Percentiles rank a stretch among this genome's conserved stretches.
These are phyloP conservation scores for Nyssa sinensis DNA, from an alignment of 148 eudicot species.

Conservation along the genomic window DNA sequence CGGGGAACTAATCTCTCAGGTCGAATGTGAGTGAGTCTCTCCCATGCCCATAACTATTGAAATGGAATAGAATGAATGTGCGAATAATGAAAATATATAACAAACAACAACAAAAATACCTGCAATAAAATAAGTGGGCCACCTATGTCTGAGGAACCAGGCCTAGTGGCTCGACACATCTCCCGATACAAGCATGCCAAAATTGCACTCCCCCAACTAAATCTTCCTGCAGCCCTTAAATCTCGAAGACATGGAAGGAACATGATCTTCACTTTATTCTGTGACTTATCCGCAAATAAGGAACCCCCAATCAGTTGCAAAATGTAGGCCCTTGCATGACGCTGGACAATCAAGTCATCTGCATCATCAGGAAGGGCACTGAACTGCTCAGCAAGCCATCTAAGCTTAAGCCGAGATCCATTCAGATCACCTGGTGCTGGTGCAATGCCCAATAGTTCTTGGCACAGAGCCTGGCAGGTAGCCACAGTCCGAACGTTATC, in stretches of 20 bases:
- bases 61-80: no score
- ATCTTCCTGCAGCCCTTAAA: neutral
- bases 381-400: neutral
- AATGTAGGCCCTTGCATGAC: neutral
- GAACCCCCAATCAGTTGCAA: neutral
- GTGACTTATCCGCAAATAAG: neutral
- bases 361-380: neutral
- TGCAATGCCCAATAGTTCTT: neutral
- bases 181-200: neutral
- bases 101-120: no score
- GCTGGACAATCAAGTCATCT: neutral
- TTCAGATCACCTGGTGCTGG: neutral
- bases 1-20: no score
- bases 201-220: neutral
- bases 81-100: no score
- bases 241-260: neutral
- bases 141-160: neutral
- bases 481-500: neutral
- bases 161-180: neutral
- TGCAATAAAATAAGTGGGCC: neutral
- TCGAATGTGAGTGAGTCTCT: neutral
- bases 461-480: neutral
- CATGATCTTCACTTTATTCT: neutral
- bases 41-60: conserved; percentile 1
- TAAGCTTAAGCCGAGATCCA: neutral